Base-by-base conservation (phyloP, 192 early-diverging fungal genomes). In the Funneliformis mosseae region DNA sequence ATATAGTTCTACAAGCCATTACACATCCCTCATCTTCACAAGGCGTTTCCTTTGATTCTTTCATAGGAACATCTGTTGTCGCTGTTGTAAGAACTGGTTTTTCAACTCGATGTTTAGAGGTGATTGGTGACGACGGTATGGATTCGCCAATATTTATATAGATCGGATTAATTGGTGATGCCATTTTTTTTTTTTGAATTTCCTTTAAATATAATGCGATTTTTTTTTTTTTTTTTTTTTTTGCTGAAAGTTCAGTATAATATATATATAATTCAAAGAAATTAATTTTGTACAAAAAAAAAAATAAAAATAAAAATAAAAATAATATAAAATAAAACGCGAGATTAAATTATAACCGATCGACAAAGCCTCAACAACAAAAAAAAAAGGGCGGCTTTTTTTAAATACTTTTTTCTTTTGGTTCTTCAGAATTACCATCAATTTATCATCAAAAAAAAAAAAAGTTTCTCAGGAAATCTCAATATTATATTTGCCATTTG, bases 21-120 rank as follows among this genome's bases (percentile, higher is more conserved):
- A 21, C 21, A 70, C 68, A 70, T 21, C 68, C 68, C 42, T 70
- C n/a, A 11, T 41, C 38, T 41, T 70, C 68, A 66, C 63, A 66
- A 33, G 3, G 33, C 50, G 16, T 18, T 55, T 55, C 18, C 18
- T 50, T 55, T n/a, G 50, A 21, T 55, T 55, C 50, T 55, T 55
- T 14, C 6, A 5, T 5, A 55, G 50, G 50, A 18, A 21, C 1
- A n/a, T 55, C 50, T 55, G 50, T n/a, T 55, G 4, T 55, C 1
- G 50, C 18, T 55, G 21, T 18, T 55, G 21, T 55, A 21, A 55
- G 16, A 55, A 55, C 16, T 55, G 50, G 50, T 21, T 55, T 55
- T 21, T 55, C 50, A 55, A 55, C 50, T 21, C 50, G 50, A 55
- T 55, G 50, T 55, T 55, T 55, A 55, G 50, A 16, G 18, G 18